Base-by-base conservation (phyloP, 208 protist genomes). In the Trypanosoma congolense region DNA sequence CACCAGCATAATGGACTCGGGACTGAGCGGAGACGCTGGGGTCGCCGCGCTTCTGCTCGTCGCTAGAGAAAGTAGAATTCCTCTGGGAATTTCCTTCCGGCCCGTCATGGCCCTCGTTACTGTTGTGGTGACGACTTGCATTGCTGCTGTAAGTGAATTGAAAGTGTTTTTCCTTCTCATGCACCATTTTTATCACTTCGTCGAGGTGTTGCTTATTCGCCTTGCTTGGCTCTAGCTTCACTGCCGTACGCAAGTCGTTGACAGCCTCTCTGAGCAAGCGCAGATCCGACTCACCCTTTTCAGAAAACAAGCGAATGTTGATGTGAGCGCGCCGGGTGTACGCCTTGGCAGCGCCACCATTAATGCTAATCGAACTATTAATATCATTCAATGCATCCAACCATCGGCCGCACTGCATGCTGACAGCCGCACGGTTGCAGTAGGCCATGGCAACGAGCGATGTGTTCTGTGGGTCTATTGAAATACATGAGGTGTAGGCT, bases 371-470 rank as follows among this genome's bases (percentile, higher is more conserved):
- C 3, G 77, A 71, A 12, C 51, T 46, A 31, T 79, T 57, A 10
- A 73, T 54, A 61, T 90, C 78, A 28, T 41, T 30, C 2, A 89
- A 72, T 0, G 83, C 83, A 25, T 82, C 76, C 4, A 45, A 51
- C 79, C 73, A 90, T 9, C 74, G 64, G 0, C 66, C 73, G 25
- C 57, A 48, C 68, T 95, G 82, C 65, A 91, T 90, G 44, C 71
- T 77, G 31, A 83, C 75, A n/a, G 88, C 82, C 16, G 83, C 75
- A 14, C 88, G 82, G 49, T 92, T 92, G 61, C 82, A 87, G 61
- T 90, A 77, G 3, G 79, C 81, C 25, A 76, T 59, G 19, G 77
- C 70, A 22, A 87, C 57, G 16, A 94, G 71, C 14, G 74, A 80
- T 19, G 57, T 46, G 59, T 92, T 92, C 18, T 56, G 54, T 40